Percentiles rank a stretch among this genome's conserved stretches.
Conservation (phyloP, 2,329 filamentous ascomycete species). For the Thyridium curvatum region DNA sequence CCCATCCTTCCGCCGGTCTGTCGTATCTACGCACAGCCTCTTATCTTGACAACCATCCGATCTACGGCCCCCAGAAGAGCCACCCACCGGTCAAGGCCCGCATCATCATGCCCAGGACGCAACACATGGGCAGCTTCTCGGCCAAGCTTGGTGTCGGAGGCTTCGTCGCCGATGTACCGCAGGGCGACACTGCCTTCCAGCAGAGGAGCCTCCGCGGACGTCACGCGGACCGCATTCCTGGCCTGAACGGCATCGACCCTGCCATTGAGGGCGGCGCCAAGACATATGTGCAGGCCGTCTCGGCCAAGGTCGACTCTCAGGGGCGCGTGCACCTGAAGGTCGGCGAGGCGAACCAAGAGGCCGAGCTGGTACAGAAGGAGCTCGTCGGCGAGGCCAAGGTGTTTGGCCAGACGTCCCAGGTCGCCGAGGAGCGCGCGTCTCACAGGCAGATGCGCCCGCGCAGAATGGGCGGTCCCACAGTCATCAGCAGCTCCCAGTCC, state of each 20-base stretch:
- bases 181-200: constrained; percentile 36
- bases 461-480: constrained; percentile 1
- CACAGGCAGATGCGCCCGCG: constrained; percentile 3
- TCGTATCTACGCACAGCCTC: constrained; percentile 53
- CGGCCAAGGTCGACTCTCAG: constrained; percentile 39
- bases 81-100: constrained; percentile 44
- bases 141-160: constrained; percentile 47
- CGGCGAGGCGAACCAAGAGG: constrained; percentile 28
- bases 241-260: constrained; percentile 37
- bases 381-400: constrained; percentile 23
- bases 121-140: constrained; percentile 8
- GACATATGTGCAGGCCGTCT: constrained; percentile 39
- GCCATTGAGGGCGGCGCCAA: constrained; percentile 46
- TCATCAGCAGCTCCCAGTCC: constrained; percentile 26
- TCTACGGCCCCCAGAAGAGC: constrained; percentile 51
- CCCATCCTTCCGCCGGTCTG: constrained; percentile 56
- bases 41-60: constrained; percentile 52
- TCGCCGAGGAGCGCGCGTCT: constrained; percentile 12
- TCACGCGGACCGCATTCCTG: constrained; percentile 13
- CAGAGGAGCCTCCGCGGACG: constrained; percentile 1
- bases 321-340: constrained; percentile 42
- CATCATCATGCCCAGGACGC: constrained; percentile 37
- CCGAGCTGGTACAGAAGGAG: constrained; percentile 41
- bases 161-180: constrained; percentile 39
- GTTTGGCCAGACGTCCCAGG: constrained; percentile 24